phyloP scores from a whole-genome alignment of 2,329 filamentous ascomycete genomes.

The Colletotrichum sp. region DNA sequence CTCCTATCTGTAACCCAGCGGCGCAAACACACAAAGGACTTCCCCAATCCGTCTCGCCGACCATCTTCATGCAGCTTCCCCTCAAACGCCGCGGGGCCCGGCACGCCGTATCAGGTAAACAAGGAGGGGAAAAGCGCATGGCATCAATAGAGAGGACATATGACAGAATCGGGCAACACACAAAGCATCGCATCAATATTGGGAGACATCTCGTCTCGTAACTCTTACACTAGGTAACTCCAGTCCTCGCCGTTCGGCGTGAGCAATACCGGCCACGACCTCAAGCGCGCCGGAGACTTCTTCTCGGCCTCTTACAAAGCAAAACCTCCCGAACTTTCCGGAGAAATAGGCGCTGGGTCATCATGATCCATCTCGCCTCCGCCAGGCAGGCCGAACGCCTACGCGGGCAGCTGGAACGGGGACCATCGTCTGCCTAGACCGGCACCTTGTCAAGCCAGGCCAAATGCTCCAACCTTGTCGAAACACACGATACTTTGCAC shows the following conservation, averaged over 20 bases:
- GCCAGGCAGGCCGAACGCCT: neutral
- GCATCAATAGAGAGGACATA: neutral
- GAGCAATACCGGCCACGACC: neutral
- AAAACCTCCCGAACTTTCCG: neutral
- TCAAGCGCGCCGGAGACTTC: neutral
- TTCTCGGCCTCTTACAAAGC: neutral
- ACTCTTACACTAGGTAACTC: neutral
- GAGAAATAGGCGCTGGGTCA: neutral
- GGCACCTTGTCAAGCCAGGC: neutral
- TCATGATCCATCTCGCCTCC: neutral
- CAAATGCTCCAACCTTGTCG: neutral
- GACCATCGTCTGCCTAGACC: neutral
- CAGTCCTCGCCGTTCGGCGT: neutral
- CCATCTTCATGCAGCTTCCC: neutral
- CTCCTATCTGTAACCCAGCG: neutral
- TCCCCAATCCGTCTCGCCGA: neutral
- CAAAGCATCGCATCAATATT: neutral
- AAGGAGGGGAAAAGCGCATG: neutral
- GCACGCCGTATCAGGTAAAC: neutral
- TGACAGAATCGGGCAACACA: too few species aligned
- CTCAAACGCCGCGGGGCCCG: neutral
- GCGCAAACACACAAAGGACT: neutral
- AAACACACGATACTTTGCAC: neutral
- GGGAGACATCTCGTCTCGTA: neutral
- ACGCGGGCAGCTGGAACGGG: neutral